Evolutionary conservation across 208 protist genomes (phyloP).

Genomic region (Leishmania lainsoni): DNA sequence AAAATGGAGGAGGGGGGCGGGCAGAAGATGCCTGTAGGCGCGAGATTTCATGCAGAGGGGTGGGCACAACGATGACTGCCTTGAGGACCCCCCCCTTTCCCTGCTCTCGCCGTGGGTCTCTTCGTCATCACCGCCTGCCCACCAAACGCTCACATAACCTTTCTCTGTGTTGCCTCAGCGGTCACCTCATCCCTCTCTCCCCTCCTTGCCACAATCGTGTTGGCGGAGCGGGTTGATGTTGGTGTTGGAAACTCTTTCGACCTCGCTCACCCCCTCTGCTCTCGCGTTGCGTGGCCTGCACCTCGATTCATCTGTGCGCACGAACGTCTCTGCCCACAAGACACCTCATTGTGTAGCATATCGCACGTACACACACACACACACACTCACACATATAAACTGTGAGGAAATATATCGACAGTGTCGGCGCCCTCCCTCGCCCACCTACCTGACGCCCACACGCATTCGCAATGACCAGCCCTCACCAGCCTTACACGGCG

Average conservation of each 20-base stretch:
- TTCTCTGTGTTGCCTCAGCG: neutral
- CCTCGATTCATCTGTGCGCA: neutral
- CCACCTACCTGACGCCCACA: neutral
- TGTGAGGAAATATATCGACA: neutral
- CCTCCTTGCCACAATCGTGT: neutral
- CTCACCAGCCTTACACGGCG: slow-evolving; percentile 43
- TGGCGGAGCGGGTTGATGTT: neutral
- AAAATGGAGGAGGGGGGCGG: neutral
- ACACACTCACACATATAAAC: neutral
- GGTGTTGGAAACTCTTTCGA: neutral
- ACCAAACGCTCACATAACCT: neutral
- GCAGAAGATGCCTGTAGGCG: too few relatives aligned
- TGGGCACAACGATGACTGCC: neutral
- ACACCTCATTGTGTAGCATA: neutral
- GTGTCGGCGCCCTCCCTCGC: neutral
- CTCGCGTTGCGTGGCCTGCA: neutral
- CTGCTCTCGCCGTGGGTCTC: too few relatives aligned
- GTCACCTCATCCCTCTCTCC: neutral
- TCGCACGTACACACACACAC: neutral
- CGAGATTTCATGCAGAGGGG: neutral
- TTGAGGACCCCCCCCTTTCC: neutral
- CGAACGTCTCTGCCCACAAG: neutral
- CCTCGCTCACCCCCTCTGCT: neutral
- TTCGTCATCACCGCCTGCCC: neutral
- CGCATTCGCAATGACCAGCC: slow-evolving; percentile 42